These are phyloP conservation scores for Penicillium sp. DNA, from an alignment of 2,329 filamentous ascomycete species.

Conservation along the genomic window DNA sequence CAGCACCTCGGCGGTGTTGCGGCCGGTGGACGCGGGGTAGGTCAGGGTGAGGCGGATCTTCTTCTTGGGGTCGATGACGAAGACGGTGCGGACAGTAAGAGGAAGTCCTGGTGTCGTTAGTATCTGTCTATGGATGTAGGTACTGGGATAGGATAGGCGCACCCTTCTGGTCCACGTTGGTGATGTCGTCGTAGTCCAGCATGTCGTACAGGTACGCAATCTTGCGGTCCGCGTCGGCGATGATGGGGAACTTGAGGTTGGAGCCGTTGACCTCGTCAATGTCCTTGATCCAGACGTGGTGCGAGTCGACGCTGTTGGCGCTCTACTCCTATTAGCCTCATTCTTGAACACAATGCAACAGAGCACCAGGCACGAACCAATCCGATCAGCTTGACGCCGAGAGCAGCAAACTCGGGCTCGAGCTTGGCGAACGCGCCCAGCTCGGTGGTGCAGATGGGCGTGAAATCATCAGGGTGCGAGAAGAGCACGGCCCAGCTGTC, in stretches of 20 bases:
- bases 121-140: constrained; percentile 9
- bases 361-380: too few relatives aligned
- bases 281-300: constrained; percentile 87
- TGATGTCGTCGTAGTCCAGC: constrained; percentile 76
- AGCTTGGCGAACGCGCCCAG: constrained; percentile 89
- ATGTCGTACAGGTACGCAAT: constrained; percentile 75
- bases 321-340: too few relatives aligned
- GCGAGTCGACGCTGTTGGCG: constrained; percentile 79
- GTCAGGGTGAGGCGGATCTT: constrained; percentile 88
- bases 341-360: too few relatives aligned
- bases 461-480: constrained; percentile 75
- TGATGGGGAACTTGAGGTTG: constrained; percentile 71
- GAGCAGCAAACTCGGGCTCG: constrained; percentile 80
- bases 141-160: constrained; percentile 12
- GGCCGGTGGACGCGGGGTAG: constrained; percentile 87
- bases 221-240: constrained; percentile 75
- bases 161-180: constrained; percentile 75
- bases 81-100: constrained; percentile 92
- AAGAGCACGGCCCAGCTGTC: constrained; percentile 68
- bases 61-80: constrained; percentile 91
- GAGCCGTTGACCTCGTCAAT: constrained; percentile 73
- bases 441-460: constrained; percentile 93
- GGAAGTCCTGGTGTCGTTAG: constrained; percentile 52
- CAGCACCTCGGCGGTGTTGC: constrained; percentile 75
- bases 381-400: constrained; percentile 86